Base-by-base conservation (phyloP, 1,284 basidiomycete species). In the Puccinia coronata region DNA sequence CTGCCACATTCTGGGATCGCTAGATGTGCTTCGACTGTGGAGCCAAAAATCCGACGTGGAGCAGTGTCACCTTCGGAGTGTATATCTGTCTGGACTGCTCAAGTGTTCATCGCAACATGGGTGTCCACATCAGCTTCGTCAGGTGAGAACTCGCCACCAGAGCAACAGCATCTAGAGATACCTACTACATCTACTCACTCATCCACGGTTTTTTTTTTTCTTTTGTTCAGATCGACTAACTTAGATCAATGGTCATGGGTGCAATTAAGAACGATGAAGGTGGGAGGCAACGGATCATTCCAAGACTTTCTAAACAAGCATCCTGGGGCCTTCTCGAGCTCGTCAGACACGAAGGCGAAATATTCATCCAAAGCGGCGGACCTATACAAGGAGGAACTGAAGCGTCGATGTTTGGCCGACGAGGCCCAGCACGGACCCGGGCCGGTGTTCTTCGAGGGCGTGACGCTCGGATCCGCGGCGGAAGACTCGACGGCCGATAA, bases 61-160 rank as follows among this genome's bases (percentile, higher is more conserved):
- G 95, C 1, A 96, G 93, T 83, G 95, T 97, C 47, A 96, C 95
- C 0, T 99, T 92, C 86, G 96, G 94, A 72, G 92, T 99, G 65
- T 99, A 99, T 87, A 96, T 99, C 85, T 99, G 96, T 86, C 89
- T 99, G 65, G 96, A 99, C 84, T 99, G 96, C 89, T 98, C 96
- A 6, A 93, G 92, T 83, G 89, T 94, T 20, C 96, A 99, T 87
- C 90, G 96, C 81, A 98, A 97, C 87, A 92, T 98, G 90, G 96
- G 96, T 84, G 97, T 99, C 25, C 96, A 99, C 87, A 96, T 99
- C 87, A 94, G 91, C 83, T 99, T 99, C 86, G 96, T 99, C 65
- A 89, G 95, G 93, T 95, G 85, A 83, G 92, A 63, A 34, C 61
- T 53, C 14, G 18, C 5, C n/a, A 5, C 18, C 34, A 36, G 8